Evolutionary conservation across 257 asterid genomes (phyloP), one percentile per base, ranked within the genome.

Genomic region (Fraxinus americana): DNA sequence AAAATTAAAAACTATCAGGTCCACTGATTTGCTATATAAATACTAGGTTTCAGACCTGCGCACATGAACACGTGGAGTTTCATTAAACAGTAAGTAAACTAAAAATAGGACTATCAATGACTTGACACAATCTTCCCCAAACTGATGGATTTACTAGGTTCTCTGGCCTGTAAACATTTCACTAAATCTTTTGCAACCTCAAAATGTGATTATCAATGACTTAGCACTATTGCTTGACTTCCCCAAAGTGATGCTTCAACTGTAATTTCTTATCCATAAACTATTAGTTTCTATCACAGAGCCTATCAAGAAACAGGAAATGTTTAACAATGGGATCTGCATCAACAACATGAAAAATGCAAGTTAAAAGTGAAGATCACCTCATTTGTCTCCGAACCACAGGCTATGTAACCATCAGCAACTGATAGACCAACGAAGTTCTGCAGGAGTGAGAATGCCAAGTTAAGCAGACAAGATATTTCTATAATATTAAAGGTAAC

Each of bases 371-470:
- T 65, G 75, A 77, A 66, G 8, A 63, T 30, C 72, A 89, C 99
- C 97, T 93, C 98, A 76, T 95, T 95, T 70, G 98, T 90, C 89
- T 95, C 99, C 2, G 97, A 92, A 67, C 98, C 99, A 65, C 99
- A 95, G 2, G 97, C 79, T 72, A 95, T 91, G 85, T 93, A 95
- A 78, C 98, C 98, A 86, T 91, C 94, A 82, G 86, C 83, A 83
- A 89, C 92, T 61, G 98, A 91, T 67, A 93, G 88, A 72, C 99
- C 99, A 82, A 93, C 97, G 86, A 95, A 95, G 83, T 95, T 93
- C 99, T 92, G 97, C 85, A 77, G 74, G 80, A 85, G 78, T 34
- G 74, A 72, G 74, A 82, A 78, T 29, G 71, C 32, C 80, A 59
- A 70, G 79, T 88, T 80, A 77, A 67, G 72, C 54, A 68, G 71